Percentiles rank a stretch among this genome's conserved stretches.
Conservation (phyloP, 2,329 filamentous ascomycete species). For the Dactylonectria macrodidyma region DNA sequence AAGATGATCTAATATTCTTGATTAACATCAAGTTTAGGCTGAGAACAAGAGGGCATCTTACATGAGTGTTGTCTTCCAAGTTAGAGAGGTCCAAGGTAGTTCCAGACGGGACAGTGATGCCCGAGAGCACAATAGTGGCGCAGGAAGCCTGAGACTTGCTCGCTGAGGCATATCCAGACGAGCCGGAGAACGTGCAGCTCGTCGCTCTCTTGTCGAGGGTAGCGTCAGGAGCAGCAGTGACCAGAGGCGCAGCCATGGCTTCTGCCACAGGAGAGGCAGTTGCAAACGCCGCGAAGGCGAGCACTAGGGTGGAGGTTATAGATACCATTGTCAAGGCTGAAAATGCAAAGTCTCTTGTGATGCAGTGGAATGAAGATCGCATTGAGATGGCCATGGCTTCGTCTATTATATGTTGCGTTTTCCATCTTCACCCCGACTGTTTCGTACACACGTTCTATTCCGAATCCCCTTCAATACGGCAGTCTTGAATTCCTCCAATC, state of each 20-base stretch:
- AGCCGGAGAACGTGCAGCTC: constrained; percentile 1
- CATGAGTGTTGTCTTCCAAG: background rate
- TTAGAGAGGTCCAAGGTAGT: background rate
- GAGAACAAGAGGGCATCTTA: background rate
- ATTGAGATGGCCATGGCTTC: background rate
- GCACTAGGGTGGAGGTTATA: constrained; percentile 1
- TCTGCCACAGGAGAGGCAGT: constrained; percentile 1
- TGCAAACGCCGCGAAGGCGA: background rate
- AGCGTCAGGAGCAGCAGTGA: constrained; percentile 10
- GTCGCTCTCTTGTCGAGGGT: background rate
- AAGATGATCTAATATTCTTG: background rate
- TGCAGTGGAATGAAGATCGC: background rate
- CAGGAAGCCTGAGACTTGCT: background rate
- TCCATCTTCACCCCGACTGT: background rate
- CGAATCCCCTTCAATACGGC: constrained; percentile 3
- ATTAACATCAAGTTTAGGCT: background rate
- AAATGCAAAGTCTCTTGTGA: constrained; percentile 8
- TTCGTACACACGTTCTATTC: background rate
- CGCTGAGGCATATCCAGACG: background rate
- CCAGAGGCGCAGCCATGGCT: background rate
- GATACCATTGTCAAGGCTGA: constrained; percentile 6
- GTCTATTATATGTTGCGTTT: constrained; percentile 6
- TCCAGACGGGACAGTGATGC: background rate
- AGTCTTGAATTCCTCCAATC: constrained; percentile 12
- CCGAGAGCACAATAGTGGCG: background rate